Evolutionary conservation across 1,284 basidiomycete species (phyloP).

Genomic region (Violaceomyces palustris): DNA sequence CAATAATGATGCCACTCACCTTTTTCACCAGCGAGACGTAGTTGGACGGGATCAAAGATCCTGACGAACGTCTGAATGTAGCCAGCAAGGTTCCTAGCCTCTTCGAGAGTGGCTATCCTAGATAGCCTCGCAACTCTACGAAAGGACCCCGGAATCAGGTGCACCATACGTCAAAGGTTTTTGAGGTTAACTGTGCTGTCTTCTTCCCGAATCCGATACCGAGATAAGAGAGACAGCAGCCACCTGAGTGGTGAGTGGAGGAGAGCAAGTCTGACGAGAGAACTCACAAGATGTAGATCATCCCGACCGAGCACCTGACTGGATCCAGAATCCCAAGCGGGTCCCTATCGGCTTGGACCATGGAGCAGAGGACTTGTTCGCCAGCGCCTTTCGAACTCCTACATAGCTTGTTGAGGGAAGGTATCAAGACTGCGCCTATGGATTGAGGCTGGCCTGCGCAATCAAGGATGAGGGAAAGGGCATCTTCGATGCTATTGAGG

Average conservation of each 20-base stretch:
- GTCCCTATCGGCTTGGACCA: slow-evolving; percentile 15
- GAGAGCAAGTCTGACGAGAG: not conserved
- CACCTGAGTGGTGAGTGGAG: too few relatives aligned
- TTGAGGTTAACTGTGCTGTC: not conserved
- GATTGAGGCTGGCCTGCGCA: slow-evolving; percentile 7
- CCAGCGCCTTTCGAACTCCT: slow-evolving; percentile 1
- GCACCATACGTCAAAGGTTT: slow-evolving; percentile 5
- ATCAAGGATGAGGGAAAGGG: slow-evolving; percentile 24
- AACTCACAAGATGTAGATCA: slow-evolving; percentile 31
- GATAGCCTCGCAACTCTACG: slow-evolving; percentile 5
- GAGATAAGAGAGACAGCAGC: too few relatives aligned
- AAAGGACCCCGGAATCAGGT: slow-evolving; percentile 15
- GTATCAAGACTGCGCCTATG: slow-evolving; percentile 15
- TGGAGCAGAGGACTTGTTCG: slow-evolving; percentile 9
- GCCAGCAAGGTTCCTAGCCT: slow-evolving; percentile 5
- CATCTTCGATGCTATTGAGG: slow-evolving; percentile 25
- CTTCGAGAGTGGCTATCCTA: not conserved
- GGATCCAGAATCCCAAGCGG: slow-evolving; percentile 24
- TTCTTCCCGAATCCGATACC: not conserved
- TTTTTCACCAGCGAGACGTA: too few relatives aligned
- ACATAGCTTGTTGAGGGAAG: slow-evolving; percentile 16
- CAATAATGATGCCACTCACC: too few relatives aligned
- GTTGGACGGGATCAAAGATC: too few relatives aligned
- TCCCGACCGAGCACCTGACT: slow-evolving; percentile 14
- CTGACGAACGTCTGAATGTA: too few relatives aligned